Evolutionary conservation across 345 rosid genomes (phyloP).

Genomic region (Ceriops tagal): DNA sequence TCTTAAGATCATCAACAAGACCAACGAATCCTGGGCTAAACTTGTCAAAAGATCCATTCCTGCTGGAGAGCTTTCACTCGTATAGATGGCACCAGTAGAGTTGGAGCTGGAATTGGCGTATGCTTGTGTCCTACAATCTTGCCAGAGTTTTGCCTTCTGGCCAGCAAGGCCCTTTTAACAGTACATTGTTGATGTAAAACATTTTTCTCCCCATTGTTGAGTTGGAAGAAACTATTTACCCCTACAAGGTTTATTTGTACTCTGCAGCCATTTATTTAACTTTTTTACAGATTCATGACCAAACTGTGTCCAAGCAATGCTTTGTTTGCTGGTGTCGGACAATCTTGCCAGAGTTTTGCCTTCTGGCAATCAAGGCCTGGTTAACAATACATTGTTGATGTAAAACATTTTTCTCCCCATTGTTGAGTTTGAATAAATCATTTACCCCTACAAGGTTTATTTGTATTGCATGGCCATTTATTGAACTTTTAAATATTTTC

Average conservation of each 20-base stretch:
- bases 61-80: slow-evolving; percentile 65
- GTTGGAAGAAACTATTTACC: slow-evolving; percentile 3
- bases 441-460: background rate
- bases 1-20: slow-evolving; percentile 66
- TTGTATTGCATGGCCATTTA: too few species aligned
- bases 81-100: slow-evolving; percentile 13
- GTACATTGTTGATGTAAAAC: background rate
- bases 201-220: background rate
- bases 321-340: slow-evolving; percentile 2
- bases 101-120: slow-evolving; percentile 3
- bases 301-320: too few species aligned
- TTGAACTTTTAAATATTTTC: too few species aligned
- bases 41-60: slow-evolving; percentile 69
- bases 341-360: slow-evolving; percentile 10
- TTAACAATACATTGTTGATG: background rate
- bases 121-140: slow-evolving; percentile 6
- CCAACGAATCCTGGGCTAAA: slow-evolving; percentile 81
- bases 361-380: slow-evolving; percentile 5
- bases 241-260: background rate
- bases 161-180: slow-evolving; percentile 6
- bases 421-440: slow-evolving; percentile 4
- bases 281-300: too few species aligned
- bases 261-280: background rate
- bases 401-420: background rate
- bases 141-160: slow-evolving; percentile 10